Percentiles rank a stretch among this genome's conserved stretches.
Conservation (phyloP, 768 basidiomycete genomes). For the Epithele typhae region DNA sequence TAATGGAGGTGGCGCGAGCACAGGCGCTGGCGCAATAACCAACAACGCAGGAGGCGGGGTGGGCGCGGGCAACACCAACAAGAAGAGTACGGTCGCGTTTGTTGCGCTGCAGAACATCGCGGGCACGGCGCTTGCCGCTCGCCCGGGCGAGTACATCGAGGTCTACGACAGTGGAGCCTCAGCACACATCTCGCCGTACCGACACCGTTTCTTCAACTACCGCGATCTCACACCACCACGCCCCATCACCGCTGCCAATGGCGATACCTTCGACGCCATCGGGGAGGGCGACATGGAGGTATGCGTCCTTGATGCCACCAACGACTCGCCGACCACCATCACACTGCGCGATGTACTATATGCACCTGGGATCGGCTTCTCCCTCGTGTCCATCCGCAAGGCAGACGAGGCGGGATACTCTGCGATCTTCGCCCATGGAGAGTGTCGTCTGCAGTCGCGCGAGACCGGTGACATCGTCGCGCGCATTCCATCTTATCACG, state of each 20-base stretch:
- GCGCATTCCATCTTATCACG: constrained; percentile 11
- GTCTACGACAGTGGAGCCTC: constrained; percentile 17
- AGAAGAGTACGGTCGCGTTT: neutral
- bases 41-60: too few relatives aligned
- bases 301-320: constrained; percentile 18
- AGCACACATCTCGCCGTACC: constrained; percentile 14
- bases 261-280: constrained; percentile 18
- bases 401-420: constrained; percentile 16
- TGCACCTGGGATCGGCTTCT: constrained; percentile 19
- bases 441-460: constrained; percentile 9
- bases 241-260: constrained; percentile 25
- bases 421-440: constrained; percentile 9
- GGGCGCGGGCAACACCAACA: too few relatives aligned
- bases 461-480: constrained; percentile 9
- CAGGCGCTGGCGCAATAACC: too few relatives aligned
- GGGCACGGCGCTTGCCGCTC: neutral
- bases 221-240: constrained; percentile 10
- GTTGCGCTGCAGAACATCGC: too few relatives aligned
- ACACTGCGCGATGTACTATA: constrained; percentile 19
- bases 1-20: too few relatives aligned
- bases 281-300: constrained; percentile 20
- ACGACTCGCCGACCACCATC: neutral
- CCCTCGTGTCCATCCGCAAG: constrained; percentile 19
- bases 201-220: constrained; percentile 8
- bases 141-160: neutral